These are phyloP conservation scores for Penicillium silybi DNA, from an alignment of 495 filamentous ascomycete species.

Conservation along the genomic window DNA sequence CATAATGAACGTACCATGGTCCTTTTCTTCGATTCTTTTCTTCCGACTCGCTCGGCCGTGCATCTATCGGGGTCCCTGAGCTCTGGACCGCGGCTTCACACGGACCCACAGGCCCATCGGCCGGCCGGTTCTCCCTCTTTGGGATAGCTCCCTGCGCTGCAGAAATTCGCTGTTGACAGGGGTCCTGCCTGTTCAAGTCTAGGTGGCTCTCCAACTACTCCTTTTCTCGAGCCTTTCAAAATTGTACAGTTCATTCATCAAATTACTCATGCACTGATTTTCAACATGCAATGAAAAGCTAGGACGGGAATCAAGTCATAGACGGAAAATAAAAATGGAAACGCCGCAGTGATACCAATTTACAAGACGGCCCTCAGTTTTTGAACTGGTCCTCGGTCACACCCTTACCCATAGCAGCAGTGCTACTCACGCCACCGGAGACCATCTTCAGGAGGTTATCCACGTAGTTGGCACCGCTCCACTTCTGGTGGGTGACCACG, in stretches of 20 bases:
- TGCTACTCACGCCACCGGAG: slow-evolving; percentile 84
- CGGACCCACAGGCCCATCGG: slow-evolving; percentile 1
- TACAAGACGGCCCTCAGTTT: slow-evolving; percentile 15
- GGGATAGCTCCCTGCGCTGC: neutral
- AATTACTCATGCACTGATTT: slow-evolving; percentile 8
- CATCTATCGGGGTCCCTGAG: neutral
- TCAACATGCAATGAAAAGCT: slow-evolving; percentile 10
- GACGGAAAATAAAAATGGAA: slow-evolving; percentile 1
- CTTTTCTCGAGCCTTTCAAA: neutral
- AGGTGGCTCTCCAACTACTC: neutral
- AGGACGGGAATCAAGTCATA: slow-evolving; percentile 19
- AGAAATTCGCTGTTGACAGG: neutral
- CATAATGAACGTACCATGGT: no score
- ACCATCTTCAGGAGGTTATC: slow-evolving; percentile 98
- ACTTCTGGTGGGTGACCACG: slow-evolving; percentile 98
- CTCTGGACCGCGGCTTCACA: slow-evolving; percentile 18
- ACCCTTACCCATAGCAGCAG: slow-evolving; percentile 93
- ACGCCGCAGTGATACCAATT: slow-evolving; percentile 15
- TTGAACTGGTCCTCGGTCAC: slow-evolving; percentile 98
- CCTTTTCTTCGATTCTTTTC: no score
- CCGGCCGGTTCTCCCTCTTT: neutral
- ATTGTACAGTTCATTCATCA: neutral
- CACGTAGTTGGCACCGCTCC: slow-evolving; percentile 90
- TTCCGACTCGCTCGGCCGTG: no score
- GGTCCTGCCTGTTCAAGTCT: neutral